Base-by-base conservation (phyloP, 305 asterid species). In the Fraxinus baroniana region DNA sequence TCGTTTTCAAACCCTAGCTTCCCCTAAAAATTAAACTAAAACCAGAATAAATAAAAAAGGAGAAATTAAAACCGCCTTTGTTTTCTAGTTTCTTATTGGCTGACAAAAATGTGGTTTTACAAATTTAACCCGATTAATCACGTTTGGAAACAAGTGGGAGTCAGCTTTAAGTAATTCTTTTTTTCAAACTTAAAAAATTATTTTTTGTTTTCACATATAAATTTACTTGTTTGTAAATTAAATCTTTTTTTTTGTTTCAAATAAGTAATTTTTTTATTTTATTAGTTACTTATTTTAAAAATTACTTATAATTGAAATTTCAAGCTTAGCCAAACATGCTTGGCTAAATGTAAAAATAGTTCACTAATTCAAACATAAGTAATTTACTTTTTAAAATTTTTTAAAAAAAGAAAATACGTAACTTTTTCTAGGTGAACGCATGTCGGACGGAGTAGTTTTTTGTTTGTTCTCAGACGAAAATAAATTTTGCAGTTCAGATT, bases 1-100 rank as follows among this genome's bases (percentile, higher is more conserved):
- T 49, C 57, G 15, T 62, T 75, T 77, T 49, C 64, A 76, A 76
- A 77, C 85, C 85, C 85, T 82, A 78, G 75, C 8, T 78, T 70
- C 41, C 22, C 12, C 76, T 5, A 71, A 32, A 26, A 71, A 10
- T 7, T 30, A 13, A 66, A 66, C n/a, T 28, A 57, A 33, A 78
- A 12, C 18, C 57, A 64, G 68, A 57, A 57, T 15, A 55, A 52
- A 55, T 55, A 55, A 55, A 17, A n/a, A 55, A 55, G 8, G 13
- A 68, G 37, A 26, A 32, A 30, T 32, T 13, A 15, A 71, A 32
- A 78, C 76, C 75, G 75, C 81, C 81, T 33, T 36, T 57, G 44
- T 32, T 71, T 32, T 71, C 41, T 71, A 30, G 41, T 71, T 66
- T 32, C 41, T 30, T 12, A 32, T 70, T 70, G 75, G 75, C 13